Evolutionary conservation across 441 rosid genomes (phyloP), one percentile per base, ranked within the genome.

Genomic region (Euphorbia celastroides): DNA sequence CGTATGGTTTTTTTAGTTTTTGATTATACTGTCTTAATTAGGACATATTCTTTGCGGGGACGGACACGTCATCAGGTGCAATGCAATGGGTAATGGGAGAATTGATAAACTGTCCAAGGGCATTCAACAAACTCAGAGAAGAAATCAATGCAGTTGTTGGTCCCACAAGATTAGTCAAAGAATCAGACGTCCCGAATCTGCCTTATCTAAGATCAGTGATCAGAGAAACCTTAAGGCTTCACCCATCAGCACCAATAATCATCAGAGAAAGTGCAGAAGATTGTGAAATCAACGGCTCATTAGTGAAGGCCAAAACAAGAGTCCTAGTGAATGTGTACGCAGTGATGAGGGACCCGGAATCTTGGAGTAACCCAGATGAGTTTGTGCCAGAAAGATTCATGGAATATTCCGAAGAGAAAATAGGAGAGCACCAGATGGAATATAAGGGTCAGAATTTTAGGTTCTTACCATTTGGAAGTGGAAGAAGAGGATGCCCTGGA

Each of bases 31-130:
- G n/a, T 7, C 38, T 12, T 32, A 76, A 71, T 36, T 72, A 82
- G 95, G 90, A 88, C 67, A 73, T 88, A 79, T 83, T 88, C 65
- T 76, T 84, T 32, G 95, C 86, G 11, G 90, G 95, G 62, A 86
- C 89, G 5, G 87, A 84, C 68, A 78, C 92, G 8, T 74, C 85
- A 9, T 69, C 84, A 65, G 68, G 77, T 59, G 77, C 86, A n/a
- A 83, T 84, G 61, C 86, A 79, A 57, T 88, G 95, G 92, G 82
- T 80, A 32, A 84, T 88, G 88, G 83, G 83, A 62, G 85, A 84
- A 72, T 80, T 86, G 34, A 71, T 74, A 32, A 75, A 71, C 76
- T 74, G 77, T 22, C 92, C 81, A 2, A 69, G 36, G 23, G 80
- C 70, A 31, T 79, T 86, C 81, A 74, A 27, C 41, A 85, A 67